These are phyloP conservation scores for Fusarium domesticum DNA, from an alignment of 2,329 filamentous ascomycete species.

Conservation along the genomic window DNA sequence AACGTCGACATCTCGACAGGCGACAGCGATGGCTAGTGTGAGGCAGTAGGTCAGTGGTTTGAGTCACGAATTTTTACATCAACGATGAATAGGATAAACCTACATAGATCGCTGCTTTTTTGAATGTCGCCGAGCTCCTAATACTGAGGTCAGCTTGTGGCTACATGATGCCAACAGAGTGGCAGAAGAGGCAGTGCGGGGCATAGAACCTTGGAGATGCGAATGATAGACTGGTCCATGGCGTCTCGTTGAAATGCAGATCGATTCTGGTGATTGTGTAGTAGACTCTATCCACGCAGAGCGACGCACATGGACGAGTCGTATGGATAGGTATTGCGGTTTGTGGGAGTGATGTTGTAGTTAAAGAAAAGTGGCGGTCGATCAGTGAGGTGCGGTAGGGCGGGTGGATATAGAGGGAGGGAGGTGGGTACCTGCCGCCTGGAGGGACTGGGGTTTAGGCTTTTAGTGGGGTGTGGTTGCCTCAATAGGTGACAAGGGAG, in stretches of 20 bases:
- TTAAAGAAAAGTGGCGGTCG: slow-evolving; percentile 9
- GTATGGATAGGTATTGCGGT: slow-evolving; percentile 2
- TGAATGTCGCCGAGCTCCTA: slow-evolving; percentile 86
- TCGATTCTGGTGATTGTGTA: background rate
- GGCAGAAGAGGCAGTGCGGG: slow-evolving; percentile 21
- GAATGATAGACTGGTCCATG: slow-evolving; percentile 78
- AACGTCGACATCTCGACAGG: slow-evolving; percentile 83
- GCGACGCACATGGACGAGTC: slow-evolving; percentile 17
- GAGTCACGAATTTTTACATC: background rate
- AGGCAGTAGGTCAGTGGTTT: slow-evolving; percentile 5
- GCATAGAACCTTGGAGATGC: slow-evolving; percentile 70
- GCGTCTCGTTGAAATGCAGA: slow-evolving; percentile 21
- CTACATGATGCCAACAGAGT: slow-evolving; percentile 16
- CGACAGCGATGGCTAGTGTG: slow-evolving; percentile 72
- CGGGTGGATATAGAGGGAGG: background rate
- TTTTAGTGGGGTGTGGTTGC: background rate
- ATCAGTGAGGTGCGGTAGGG: slow-evolving; percentile 4
- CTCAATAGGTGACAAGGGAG: background rate
- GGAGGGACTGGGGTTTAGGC: background rate
- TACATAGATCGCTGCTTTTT: slow-evolving; percentile 79
- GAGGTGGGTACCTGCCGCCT: background rate
- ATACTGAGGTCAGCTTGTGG: slow-evolving; percentile 14
- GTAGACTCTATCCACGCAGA: slow-evolving; percentile 3
- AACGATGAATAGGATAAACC: slow-evolving; percentile 30
- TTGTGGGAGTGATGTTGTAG: slow-evolving; percentile 1